Base-by-base conservation (phyloP, 768 basidiomycete genomes). In the Podaxis rugospora region DNA sequence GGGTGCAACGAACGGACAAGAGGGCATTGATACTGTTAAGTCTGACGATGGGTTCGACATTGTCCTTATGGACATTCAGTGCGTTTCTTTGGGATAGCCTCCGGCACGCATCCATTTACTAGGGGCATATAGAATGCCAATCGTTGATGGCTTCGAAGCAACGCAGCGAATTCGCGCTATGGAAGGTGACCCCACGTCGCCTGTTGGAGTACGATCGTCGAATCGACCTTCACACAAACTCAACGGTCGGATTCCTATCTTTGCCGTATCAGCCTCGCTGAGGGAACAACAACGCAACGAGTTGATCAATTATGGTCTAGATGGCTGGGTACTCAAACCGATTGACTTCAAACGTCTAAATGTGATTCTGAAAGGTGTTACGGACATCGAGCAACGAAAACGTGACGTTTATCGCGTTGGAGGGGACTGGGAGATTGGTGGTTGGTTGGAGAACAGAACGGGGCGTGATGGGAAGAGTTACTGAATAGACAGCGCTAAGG, bases 11-110 rank as follows among this genome's bases (percentile, higher is more conserved):
- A 91, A 94, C 67, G 91, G 92, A 2, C 89, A 89, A 70, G 89
- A 92, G 66, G 86, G 83, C 0, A 75, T 91, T 1, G 85, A 89
- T 37, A 76, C 78, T 62, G 74, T 91, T 25, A 70, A 78, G 55
- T 68, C 71, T 0, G 89, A 91, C 68, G 75, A 76, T 40, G 75
- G 80, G 3, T 89, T 90, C 66, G 90, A 95, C 67, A 80, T 80
- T 59, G 76, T 93, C 14, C 75, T 95, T 50, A 95, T 93, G 92
- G 91, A 93, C 69, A 83, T 93, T 10, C 89, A 90, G 88, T 90
- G 64, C 62, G 86, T 76, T 5, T 1, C 39, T 16, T 1, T 32
- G 16, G 18, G 51, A 21, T 27, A 36, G 36, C 21, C 13, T 36
- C 18, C 3, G 40, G 40, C 13, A 7, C 14, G 23, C 25, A 18